These are phyloP conservation scores for Triticum aestivum DNA, from an alignment of 176 grass and related monocot species.

Conservation along the genomic window DNA sequence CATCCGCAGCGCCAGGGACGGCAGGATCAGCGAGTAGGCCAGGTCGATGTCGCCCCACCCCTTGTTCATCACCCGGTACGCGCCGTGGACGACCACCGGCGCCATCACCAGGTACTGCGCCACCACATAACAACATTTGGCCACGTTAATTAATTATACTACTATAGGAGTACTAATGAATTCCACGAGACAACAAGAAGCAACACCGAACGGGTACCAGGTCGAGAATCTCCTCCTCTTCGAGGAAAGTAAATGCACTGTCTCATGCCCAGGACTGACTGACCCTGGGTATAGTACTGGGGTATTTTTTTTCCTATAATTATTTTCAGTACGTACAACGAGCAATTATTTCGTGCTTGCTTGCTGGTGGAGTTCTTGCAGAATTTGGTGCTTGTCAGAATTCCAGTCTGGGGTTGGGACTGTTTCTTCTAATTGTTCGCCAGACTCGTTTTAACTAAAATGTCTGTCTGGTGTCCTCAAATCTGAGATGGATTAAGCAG, in stretches of 20 bases:
- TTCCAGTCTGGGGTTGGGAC: neutral
- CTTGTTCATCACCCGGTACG: conserved; percentile 24
- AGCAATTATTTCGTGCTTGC: neutral
- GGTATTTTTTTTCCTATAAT: neutral
- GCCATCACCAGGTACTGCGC: conserved; percentile 71
- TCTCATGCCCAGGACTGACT: neutral
- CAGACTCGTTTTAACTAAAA: neutral
- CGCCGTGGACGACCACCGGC: conserved; percentile 47
- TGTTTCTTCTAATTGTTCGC: neutral
- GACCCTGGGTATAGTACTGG: neutral
- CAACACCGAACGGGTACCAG: neutral
- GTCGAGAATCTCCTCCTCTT: neutral
- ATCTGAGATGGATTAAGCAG: neutral
- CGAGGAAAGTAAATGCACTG: neutral
- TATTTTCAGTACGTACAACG: neutral
- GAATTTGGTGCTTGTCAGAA: neutral
- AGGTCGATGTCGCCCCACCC: conserved; percentile 52
- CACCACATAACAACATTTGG: neutral
- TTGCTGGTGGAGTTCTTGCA: no score
- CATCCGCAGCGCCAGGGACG: conserved; percentile 59
- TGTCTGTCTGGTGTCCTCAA: neutral
- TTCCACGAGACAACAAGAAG: neutral
- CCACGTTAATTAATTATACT: no score
- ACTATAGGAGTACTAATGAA: no score
- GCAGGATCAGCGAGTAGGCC: conserved; percentile 45